Percentiles rank a stretch among this genome's conserved stretches.
Evolutionary conservation across 345 rosid genomes (phyloP).

Genomic region (Linum usitatissimum): DNA sequence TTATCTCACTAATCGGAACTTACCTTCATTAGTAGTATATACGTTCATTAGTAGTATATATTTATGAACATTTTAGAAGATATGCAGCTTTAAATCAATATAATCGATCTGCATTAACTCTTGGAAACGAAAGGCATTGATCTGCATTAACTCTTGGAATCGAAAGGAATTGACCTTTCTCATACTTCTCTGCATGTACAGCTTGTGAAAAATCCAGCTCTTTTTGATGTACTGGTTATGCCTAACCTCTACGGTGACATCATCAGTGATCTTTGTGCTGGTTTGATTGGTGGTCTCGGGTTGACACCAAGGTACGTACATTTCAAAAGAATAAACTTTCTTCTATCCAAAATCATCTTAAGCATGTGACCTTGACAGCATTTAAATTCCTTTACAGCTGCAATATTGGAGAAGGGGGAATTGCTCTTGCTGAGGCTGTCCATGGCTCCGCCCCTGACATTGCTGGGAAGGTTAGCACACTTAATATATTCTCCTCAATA

Average conservation of each 20-base stretch:
- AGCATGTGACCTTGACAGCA: constrained; percentile 8
- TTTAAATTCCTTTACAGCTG: constrained; percentile 41
- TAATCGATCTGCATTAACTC: too few relatives aligned
- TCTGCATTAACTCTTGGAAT: neutral
- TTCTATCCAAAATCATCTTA: constrained; percentile 1
- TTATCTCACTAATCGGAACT: neutral
- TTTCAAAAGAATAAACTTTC: constrained; percentile 1
- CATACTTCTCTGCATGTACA: constrained; percentile 22
- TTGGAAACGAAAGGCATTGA: too few relatives aligned
- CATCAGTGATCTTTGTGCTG: constrained; percentile 96
- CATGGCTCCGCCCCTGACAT: constrained; percentile 99
- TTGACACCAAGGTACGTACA: constrained; percentile 84
- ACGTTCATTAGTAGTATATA: too few relatives aligned
- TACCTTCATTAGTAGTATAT: too few relatives aligned
- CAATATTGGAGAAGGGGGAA: constrained; percentile 98
- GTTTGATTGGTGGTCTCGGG: constrained; percentile 91
- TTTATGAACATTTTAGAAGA: too few relatives aligned
- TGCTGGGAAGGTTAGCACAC: constrained; percentile 53
- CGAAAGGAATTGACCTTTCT: constrained; percentile 9
- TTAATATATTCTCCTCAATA: neutral
- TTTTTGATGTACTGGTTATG: constrained; percentile 99
- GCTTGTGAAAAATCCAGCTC: constrained; percentile 98
- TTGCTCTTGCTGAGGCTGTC: constrained; percentile 98
- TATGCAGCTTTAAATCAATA: too few relatives aligned
- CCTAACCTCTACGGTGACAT: constrained; percentile 99